Conservation (phyloP, 2,329 filamentous ascomycete species). For the Colletotrichum agaves region DNA sequence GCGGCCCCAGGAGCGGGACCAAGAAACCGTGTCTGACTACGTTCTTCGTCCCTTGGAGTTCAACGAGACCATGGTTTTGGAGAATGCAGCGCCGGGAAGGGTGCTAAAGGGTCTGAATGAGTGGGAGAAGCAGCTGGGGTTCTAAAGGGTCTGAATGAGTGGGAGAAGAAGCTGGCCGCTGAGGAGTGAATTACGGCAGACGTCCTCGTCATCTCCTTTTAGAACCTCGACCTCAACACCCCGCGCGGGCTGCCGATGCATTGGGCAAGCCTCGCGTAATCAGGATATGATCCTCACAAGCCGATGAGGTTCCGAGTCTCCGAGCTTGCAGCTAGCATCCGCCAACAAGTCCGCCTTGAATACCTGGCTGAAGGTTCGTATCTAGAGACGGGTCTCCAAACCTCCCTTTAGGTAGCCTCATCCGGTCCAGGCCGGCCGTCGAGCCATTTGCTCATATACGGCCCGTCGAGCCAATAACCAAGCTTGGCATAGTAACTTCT, state of each 20-base stretch:
- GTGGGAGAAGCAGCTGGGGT: constrained; percentile 55
- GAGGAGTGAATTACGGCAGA: not conserved
- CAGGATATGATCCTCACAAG: too few species aligned
- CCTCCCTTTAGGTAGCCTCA: constrained; percentile 34
- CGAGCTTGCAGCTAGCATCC: too few species aligned
- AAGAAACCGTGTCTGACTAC: constrained; percentile 76
- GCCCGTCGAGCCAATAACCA: constrained; percentile 93
- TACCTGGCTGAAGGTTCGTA: not conserved
- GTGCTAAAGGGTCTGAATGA: constrained; percentile 62
- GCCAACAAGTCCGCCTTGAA: not conserved
- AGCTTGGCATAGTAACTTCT: constrained; percentile 94
- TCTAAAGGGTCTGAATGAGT: constrained; percentile 58
- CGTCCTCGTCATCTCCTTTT: too few species aligned
- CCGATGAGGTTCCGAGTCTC: too few species aligned
- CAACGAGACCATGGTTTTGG: constrained; percentile 61
- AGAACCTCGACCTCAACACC: too few species aligned
- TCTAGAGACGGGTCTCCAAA: not conserved
- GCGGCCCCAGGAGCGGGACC: constrained; percentile 76
- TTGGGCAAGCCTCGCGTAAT: too few species aligned
- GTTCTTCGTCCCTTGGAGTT: constrained; percentile 76
- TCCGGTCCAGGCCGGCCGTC: constrained; percentile 53
- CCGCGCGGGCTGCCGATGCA: too few species aligned
- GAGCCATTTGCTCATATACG: constrained; percentile 79
- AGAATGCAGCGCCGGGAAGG: constrained; percentile 60
- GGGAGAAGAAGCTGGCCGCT: constrained; percentile 49